Conservation (phyloP, 257 asterid species). For the Leptodermis oblonga region DNA sequence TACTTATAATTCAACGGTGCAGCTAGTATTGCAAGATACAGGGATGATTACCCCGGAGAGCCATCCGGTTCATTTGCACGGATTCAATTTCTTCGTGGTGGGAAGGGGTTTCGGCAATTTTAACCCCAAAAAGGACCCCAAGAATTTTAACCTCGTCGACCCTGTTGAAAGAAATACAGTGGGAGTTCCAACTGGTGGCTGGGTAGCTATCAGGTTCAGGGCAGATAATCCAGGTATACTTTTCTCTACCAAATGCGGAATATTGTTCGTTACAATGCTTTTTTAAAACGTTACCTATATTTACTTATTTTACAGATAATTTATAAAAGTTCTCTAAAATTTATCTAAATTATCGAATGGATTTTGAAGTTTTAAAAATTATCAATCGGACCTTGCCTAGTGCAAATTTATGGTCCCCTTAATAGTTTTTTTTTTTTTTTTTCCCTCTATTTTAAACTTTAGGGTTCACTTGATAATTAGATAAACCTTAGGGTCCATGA, state of each 20-base stretch:
- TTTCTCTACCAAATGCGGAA: neutral
- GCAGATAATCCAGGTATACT: constrained; percentile 57
- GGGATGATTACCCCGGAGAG: constrained; percentile 50
- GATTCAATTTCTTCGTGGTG: constrained; percentile 45
- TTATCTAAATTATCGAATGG: no score
- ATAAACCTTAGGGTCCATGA: no score
- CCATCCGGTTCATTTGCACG: constrained; percentile 62
- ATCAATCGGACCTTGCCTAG: no score
- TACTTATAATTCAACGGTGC: constrained; percentile 44
- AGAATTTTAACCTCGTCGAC: constrained; percentile 46
- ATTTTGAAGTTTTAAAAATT: no score
- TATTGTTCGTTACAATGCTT: no score
- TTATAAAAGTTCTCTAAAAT: no score
- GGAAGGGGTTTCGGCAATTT: constrained; percentile 50
- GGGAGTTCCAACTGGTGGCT: constrained; percentile 53
- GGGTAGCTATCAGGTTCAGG: constrained; percentile 54
- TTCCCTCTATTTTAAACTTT: no score
- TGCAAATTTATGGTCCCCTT: no score
- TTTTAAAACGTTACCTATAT: no score
- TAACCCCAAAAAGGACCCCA: constrained; percentile 33
- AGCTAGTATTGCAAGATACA: constrained; percentile 50
- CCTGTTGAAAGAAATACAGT: constrained; percentile 67
- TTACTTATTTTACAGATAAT: no score
- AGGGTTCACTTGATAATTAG: no score
- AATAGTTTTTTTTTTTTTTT: no score